Conservation (phyloP, 495 filamentous ascomycete genomes). For the Aspergillus nidulans region DNA sequence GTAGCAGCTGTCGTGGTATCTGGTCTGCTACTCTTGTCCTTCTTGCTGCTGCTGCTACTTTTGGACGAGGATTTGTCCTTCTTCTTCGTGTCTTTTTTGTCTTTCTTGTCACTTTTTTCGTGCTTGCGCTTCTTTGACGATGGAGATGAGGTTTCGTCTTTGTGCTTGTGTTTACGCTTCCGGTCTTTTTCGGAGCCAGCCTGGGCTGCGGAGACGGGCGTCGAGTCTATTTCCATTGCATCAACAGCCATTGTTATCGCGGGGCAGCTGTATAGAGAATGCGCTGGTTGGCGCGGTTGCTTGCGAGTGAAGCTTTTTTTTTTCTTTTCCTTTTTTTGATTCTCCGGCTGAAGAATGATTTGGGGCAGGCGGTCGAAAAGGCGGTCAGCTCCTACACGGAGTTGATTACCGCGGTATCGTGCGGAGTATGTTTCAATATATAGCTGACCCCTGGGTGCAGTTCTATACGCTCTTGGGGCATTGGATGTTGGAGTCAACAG, state of each 20-base stretch:
- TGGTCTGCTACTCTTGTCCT: conserved; percentile 14
- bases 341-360: conserved; percentile 7
- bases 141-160: conserved; percentile 15
- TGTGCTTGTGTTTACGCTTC: conserved; percentile 48
- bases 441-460: background rate
- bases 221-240: conserved; percentile 41
- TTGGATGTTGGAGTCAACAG: background rate
- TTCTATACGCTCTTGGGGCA: too few relatives aligned
- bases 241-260: conserved; percentile 36
- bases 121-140: conserved; percentile 49
- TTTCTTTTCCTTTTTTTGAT: conserved; percentile 25
- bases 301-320: conserved; percentile 33
- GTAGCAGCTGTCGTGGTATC: background rate
- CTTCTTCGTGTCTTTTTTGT: conserved; percentile 22
- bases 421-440: background rate
- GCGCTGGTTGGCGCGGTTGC: conserved; percentile 12
- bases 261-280: conserved; percentile 24
- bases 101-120: conserved; percentile 12
- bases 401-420: background rate
- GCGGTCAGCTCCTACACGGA: conserved; percentile 32
- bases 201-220: conserved; percentile 12
- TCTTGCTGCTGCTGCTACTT: conserved; percentile 8
- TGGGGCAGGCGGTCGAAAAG: conserved; percentile 30
- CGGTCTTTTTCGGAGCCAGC: conserved; percentile 48
- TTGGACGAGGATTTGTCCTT: conserved; percentile 26